phyloP scores from a whole-genome alignment of 495 filamentous ascomycete genomes.

The Aspergillus indologenus region DNA sequence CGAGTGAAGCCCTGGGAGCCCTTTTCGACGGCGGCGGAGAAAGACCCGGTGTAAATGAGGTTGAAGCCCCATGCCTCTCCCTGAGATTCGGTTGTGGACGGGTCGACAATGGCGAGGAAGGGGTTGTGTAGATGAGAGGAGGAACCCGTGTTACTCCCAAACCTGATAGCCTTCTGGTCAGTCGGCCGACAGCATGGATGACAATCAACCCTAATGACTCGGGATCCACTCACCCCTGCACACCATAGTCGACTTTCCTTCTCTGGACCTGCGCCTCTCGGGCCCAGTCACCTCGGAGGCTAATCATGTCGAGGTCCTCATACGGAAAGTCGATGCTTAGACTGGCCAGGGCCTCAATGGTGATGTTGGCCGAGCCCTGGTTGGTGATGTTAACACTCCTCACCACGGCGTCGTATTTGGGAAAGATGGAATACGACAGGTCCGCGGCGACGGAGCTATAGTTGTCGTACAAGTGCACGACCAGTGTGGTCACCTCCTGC shows the following conservation, averaged over 20 bases:
- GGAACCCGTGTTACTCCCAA: conserved; percentile 50
- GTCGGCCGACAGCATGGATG: too few relatives aligned
- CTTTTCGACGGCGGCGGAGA: conserved; percentile 50
- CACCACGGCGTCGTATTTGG: conserved; percentile 49
- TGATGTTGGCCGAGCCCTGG: conserved; percentile 42
- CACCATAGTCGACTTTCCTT: conserved; percentile 35
- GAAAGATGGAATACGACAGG: conserved; percentile 54
- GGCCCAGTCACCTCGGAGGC: conserved; percentile 52
- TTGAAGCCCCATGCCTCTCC: conserved; percentile 55
- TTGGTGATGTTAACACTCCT: conserved; percentile 53
- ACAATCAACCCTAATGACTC: not conserved
- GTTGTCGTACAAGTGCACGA: conserved; percentile 49
- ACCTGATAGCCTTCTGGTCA: too few relatives aligned
- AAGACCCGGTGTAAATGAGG: conserved; percentile 53
- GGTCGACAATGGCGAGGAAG: conserved; percentile 49
- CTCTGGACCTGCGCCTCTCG: conserved; percentile 42
- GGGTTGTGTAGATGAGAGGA: conserved; percentile 55
- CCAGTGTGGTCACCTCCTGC: conserved; percentile 48
- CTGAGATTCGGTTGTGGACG: conserved; percentile 48
- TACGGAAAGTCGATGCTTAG: conserved; percentile 52
- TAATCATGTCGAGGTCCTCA: conserved; percentile 53
- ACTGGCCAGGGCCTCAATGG: conserved; percentile 48
- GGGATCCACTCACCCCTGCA: conserved; percentile 32
- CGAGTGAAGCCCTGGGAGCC: conserved; percentile 53
- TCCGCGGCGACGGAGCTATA: conserved; percentile 48